Evolutionary conservation across 345 rosid genomes (phyloP), one percentile per base, ranked within the genome.

Genomic region (Durio zibethinus): DNA sequence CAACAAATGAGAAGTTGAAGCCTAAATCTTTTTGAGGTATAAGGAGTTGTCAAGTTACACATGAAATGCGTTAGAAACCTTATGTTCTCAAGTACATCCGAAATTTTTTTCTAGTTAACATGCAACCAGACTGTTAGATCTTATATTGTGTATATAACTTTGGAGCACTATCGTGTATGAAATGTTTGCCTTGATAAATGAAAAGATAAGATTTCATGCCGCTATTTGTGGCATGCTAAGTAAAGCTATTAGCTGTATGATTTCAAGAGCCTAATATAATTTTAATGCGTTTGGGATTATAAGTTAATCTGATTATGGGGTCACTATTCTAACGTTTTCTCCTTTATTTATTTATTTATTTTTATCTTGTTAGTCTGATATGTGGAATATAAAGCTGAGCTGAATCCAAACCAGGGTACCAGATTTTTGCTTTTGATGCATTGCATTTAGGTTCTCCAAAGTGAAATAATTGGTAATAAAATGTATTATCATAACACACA

Each of bases 1-100:
- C 97, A 6, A 91, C 88, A 12, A 89, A 85, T 72, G 81, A 79
- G 47, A 89, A 84, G 75, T 65, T 95, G 89, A 91, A 86, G 89
- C 99, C 99, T 61, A 82, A 76, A 69, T 90, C n/a, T n/a, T 96
- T 96, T 73, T 96, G 99, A 98, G 99, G 93, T 31, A 87, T 96
- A 69, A 88, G 97, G 12, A 87, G 93, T 86, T 82, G 94, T 69
- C 91, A 88, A 78, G 94, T 96, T 72, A 90, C 87, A 1, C 93
- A 90, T 81, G 86, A 85, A 7, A 20, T 11, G 75, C 29, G n/a
- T n/a, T 53, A 33, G 47, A 53, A 50, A 33, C 31, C n/a, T 5
- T 72, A 15, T 52, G 2, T 33, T 72, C 11, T 33, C 10, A 36
- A 52, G 45, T 72, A 33, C 31, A 5, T n/a, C 18, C 31, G 20